Conservation (phyloP, 1,284 basidiomycete species). For the Chiua sp. region DNA sequence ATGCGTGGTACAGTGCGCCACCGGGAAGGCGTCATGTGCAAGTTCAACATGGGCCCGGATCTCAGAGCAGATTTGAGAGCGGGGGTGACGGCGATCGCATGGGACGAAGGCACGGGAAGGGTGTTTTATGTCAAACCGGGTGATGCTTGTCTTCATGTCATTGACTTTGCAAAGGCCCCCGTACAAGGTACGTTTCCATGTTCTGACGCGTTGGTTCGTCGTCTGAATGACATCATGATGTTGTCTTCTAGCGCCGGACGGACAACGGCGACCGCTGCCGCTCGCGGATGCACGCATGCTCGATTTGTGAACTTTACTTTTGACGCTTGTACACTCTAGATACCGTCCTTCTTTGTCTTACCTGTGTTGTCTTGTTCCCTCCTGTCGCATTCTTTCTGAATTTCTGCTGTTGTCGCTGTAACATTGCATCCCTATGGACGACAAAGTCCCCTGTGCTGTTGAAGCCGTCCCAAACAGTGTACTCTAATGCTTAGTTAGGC, state of each 20-base stretch:
- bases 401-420: not conserved
- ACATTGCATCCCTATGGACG: not conserved
- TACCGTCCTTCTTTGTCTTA: not conserved
- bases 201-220: not conserved
- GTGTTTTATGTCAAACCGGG: constrained; percentile 41
- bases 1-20: constrained; percentile 17
- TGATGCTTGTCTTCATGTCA: constrained; percentile 37
- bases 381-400: constrained; percentile 9
- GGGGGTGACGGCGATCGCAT: constrained; percentile 40
- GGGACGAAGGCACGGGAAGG: constrained; percentile 51
- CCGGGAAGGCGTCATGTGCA: constrained; percentile 30
- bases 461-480: constrained; percentile 12
- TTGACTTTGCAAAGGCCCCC: constrained; percentile 46
- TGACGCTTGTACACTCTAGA: not conserved
- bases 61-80: constrained; percentile 24
- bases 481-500: constrained; percentile 18
- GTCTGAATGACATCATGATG: not conserved
- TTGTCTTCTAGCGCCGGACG: constrained; percentile 25
- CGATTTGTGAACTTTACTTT: constrained; percentile 29
- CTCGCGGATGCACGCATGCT: constrained; percentile 39
- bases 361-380: not conserved
- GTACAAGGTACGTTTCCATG: constrained; percentile 37
- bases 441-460: not conserved
- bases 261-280: constrained; percentile 37
- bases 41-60: constrained; percentile 24